Percentiles rank a stretch among this genome's conserved stretches.
These are phyloP conservation scores for Massarina eburnea DNA, from an alignment of 2,329 filamentous ascomycete species.

Conservation along the genomic window DNA sequence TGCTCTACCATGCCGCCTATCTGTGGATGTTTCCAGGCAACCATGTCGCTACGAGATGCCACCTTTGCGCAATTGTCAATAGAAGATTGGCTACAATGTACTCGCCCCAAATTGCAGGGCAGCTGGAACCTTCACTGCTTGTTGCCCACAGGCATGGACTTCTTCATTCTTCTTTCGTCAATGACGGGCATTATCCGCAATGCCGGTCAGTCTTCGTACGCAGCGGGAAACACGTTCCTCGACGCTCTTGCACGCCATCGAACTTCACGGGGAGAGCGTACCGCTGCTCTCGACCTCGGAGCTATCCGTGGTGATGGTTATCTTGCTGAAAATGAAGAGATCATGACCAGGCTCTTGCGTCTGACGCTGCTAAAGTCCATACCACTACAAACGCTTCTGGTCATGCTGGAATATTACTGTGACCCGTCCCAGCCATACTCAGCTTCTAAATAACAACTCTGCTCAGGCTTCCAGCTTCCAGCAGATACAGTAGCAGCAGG, in stretches of 20 bases:
- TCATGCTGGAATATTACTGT: no score
- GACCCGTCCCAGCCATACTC: no score
- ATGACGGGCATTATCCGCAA: slow-evolving; percentile 17
- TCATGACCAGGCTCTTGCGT: no score
- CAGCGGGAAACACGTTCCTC: slow-evolving; percentile 43
- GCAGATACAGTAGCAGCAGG: no score
- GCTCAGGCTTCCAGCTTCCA: no score
- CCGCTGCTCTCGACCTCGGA: slow-evolving; percentile 29
- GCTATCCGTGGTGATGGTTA: slow-evolving; percentile 12
- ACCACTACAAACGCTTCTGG: no score
- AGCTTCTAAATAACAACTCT: no score
- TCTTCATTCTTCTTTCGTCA: slow-evolving; percentile 26
- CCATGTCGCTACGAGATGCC: slow-evolving; percentile 23
- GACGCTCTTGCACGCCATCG: slow-evolving; percentile 13
- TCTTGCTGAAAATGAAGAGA: slow-evolving; percentile 31
- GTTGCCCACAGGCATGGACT: slow-evolving; percentile 19
- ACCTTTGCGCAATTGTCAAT: slow-evolving; percentile 21
- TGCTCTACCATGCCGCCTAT: slow-evolving; percentile 19
- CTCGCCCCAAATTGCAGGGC: slow-evolving; percentile 35
- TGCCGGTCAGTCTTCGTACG: slow-evolving; percentile 47
- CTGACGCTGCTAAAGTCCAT: no score
- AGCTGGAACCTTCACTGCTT: slow-evolving; percentile 32
- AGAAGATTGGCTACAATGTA: slow-evolving; percentile 11
- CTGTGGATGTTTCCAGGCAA: slow-evolving; percentile 24
- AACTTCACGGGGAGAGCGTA: slow-evolving; percentile 26